Evolutionary conservation across 108 stramenopile species (phyloP), one percentile per base, ranked within the genome.

Genomic region (Skeletonema grethae): DNA sequence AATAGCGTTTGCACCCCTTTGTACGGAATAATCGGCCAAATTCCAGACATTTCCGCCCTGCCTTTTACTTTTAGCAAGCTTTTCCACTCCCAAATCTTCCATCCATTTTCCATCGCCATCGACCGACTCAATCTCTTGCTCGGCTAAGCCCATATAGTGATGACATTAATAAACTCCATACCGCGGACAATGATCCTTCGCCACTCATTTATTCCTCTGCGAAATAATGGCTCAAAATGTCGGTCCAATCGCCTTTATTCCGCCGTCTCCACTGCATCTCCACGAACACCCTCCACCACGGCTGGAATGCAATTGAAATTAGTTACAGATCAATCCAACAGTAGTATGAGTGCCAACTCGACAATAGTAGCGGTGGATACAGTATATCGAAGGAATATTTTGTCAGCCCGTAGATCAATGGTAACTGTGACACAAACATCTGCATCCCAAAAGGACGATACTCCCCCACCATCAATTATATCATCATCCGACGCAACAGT

Each of bases 391-490:
- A 22, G 22, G 22, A 53, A 22, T 53, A 20, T 48, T 11, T 43
- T 4, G 0, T 43, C 15, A 43, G 10, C 41, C 41, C 15, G 1
- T 25, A 50, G 72, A 59, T 55, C 57, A 4, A 73, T 73, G 63
- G 72, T 73, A 4, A 65, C 62, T 29, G 72, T 73, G 2, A 65
- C 64, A 15, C 34, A 50, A 20, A 68, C 67, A 35, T 56, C 53
- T 31, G 28, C 67, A 11, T 68, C 67, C 7, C 28, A 68, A 57
- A 25, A 56, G 16, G 22, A 11, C 35, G 58, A 11, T n/a, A 62
- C 38, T 18, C 28, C 69, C 12, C 29, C 20, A 7, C 7, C 70
- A 46, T 8, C 13, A n/a, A 34, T 46, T 22, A 22, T 4, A n/a
- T 31, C 35, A 28, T 53, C 50, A 5, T 53, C 61, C 8, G 39